These are phyloP conservation scores for Colletotrichum coccodes DNA, from an alignment of 2,329 filamentous ascomycete species.

Conservation along the genomic window DNA sequence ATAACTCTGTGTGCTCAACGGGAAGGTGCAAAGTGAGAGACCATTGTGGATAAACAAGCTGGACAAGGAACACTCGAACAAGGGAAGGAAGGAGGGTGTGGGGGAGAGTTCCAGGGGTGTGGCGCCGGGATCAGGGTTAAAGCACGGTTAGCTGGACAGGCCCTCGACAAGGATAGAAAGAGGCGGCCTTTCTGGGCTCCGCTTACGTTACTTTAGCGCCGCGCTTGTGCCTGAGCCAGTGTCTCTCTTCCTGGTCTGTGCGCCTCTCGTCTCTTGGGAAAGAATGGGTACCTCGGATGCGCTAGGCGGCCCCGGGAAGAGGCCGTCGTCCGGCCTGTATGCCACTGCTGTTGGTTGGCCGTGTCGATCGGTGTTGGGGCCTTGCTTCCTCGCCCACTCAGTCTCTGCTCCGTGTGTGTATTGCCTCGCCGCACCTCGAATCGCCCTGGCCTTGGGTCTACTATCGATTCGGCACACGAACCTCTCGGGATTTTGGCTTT, in stretches of 20 bases:
- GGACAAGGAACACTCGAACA: constrained; percentile 16
- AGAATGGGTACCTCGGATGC: neutral
- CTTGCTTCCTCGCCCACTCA: neutral
- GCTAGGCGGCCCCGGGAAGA: constrained; percentile 16
- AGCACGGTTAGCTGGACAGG: neutral
- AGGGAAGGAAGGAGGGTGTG: neutral
- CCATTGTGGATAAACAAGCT: constrained; percentile 2
- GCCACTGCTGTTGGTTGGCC: neutral
- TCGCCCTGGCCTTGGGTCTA: neutral
- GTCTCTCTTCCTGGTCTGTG: neutral
- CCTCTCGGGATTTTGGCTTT: neutral
- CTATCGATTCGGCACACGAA: neutral
- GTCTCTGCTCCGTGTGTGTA: too few relatives aligned
- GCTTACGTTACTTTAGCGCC: constrained; percentile 15
- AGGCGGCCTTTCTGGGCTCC: constrained; percentile 2
- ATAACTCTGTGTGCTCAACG: constrained; percentile 5
- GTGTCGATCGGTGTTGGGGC: neutral
- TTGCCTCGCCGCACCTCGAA: neutral
- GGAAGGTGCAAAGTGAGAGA: constrained; percentile 23
- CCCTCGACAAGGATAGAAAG: neutral
- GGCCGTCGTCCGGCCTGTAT: neutral
- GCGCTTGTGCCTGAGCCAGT: constrained; percentile 22
- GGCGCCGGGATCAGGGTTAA: constrained; percentile 5
- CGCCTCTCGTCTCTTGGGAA: neutral
- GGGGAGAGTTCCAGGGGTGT: neutral